Evolutionary conservation across 2,329 filamentous ascomycete genomes (phyloP).

Genomic region (Triangularia verruculosa): DNA sequence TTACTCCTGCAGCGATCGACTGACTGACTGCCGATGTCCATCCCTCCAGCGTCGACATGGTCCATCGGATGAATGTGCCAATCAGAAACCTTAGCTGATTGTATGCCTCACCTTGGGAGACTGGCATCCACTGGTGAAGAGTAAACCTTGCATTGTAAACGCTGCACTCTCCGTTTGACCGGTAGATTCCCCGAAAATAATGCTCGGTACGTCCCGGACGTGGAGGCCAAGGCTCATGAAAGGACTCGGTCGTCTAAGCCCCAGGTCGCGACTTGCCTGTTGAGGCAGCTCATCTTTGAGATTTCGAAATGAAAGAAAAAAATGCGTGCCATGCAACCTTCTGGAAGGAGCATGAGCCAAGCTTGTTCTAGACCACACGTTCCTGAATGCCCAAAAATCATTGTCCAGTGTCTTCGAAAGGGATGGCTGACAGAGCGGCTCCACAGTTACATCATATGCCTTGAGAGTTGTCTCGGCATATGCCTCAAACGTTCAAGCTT

Average conservation of each 20-base stretch:
- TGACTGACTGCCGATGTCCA: not conserved
- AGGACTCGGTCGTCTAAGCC: not conserved
- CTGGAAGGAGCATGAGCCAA: not conserved
- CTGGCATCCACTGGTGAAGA: not conserved
- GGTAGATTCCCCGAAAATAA: not conserved
- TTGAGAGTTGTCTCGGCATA: not conserved
- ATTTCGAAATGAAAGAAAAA: not conserved
- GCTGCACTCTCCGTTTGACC: not conserved
- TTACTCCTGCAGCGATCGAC: not conserved
- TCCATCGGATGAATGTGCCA: not conserved
- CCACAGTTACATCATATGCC: not conserved
- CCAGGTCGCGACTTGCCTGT: conserved; percentile 1
- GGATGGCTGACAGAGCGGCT: too few relatives aligned
- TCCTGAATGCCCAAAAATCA: not conserved
- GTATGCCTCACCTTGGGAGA: not conserved
- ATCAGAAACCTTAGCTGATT: not conserved
- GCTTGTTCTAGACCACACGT: not conserved
- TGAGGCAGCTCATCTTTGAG: conserved; percentile 7
- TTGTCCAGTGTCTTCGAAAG: not conserved
- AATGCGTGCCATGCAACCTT: not conserved
- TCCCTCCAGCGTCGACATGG: not conserved
- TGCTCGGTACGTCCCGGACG: not conserved
- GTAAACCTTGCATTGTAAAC: not conserved
- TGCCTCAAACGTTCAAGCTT: not conserved
- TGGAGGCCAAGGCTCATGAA: not conserved